Base-by-base conservation (phyloP, 768 basidiomycete species). In the Boletus edulis region DNA sequence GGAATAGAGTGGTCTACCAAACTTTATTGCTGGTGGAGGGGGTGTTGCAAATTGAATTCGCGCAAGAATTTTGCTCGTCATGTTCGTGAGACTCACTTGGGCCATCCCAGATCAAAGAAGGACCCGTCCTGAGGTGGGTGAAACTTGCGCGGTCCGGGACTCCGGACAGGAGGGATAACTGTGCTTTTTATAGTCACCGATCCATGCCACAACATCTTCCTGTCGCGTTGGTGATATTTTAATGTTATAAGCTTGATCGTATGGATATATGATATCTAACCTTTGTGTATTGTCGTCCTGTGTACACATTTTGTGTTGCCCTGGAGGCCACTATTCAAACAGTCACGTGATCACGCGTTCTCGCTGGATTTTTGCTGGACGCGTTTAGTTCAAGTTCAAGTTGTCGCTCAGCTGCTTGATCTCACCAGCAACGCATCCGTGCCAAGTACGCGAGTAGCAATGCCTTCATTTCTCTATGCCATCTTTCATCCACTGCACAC, bases 401-500 rank as follows among this genome's bases (percentile, higher is more conserved):
- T 57, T 57, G 53, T 51, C 51, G 27, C 18, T 48, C 46, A 14
- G 15, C 31, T 44, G 37, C 22, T 51, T 43, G 46, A 49, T 34
- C 53, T 43, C 22, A 22, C 35, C 32, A 31, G 27, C 22, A 22
- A 39, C 43, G 18, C 5, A 12, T 37, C 51, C 22, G 34, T 32
- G 43, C 41, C 8, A 34, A 43, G 46, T 46, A 51, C 22, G 37
- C 51, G 32, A 55, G 55, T 49, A 56, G 56, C 38, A 12, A 71
- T 71, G 69, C 67, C 61, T 37, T 62, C 69, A 14, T 70, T 74
- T 46, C 47, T 75, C 50, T 74, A 67, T 27, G 72, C 72, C 42
- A 61, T 75, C 31, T 65, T 86, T 27, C 80, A 84, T 59, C 85
- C 82, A 14, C 70, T 78, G 41, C 74, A 79, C 49, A 79, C 79